These are phyloP conservation scores for Synchytrium microbalum DNA, from an alignment of 371 early-diverging fungal species.

Conservation along the genomic window DNA sequence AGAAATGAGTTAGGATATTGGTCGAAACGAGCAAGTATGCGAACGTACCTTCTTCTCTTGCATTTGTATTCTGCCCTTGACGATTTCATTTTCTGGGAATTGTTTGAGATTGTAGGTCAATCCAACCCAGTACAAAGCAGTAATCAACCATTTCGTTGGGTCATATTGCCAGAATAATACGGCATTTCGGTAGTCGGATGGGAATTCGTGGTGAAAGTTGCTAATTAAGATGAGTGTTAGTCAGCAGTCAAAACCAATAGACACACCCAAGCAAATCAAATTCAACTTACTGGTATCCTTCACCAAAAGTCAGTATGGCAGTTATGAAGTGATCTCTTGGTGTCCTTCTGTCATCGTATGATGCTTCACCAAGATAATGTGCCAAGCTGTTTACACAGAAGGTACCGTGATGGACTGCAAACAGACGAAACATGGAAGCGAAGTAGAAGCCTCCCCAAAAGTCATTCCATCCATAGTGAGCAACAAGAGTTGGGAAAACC, in stretches of 20 bases:
- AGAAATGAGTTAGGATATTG: too few relatives aligned
- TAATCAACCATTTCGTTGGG: constrained; percentile 19
- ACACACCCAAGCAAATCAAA: too few relatives aligned
- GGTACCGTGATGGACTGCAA: constrained; percentile 19
- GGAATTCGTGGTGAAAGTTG: constrained; percentile 24
- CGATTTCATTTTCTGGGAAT: constrained; percentile 13
- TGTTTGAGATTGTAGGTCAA: constrained; percentile 10
- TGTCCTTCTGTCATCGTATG: constrained; percentile 15
- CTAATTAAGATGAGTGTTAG: too few relatives aligned
- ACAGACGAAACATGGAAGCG: constrained; percentile 16
- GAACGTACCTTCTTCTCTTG: constrained; percentile 7
- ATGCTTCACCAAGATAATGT: constrained; percentile 13
- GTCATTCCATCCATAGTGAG: constrained; percentile 15
- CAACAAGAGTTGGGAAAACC: constrained; percentile 15
- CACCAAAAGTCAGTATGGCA: constrained; percentile 17
- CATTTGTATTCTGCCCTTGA: constrained; percentile 10
- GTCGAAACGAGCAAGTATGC: too few relatives aligned
- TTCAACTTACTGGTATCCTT: constrained; percentile 14
- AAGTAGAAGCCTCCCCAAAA: constrained; percentile 16
- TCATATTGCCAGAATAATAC: constrained; percentile 19
- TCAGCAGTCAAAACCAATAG: too few relatives aligned
- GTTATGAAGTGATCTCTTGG: constrained; percentile 20
- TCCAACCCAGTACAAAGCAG: constrained; percentile 1
- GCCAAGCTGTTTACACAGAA: constrained; percentile 21
- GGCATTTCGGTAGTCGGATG: constrained; percentile 21